These are phyloP conservation scores for Nicotiana benthamiana DNA, from an alignment of 257 asterid genomes.

Conservation along the genomic window DNA sequence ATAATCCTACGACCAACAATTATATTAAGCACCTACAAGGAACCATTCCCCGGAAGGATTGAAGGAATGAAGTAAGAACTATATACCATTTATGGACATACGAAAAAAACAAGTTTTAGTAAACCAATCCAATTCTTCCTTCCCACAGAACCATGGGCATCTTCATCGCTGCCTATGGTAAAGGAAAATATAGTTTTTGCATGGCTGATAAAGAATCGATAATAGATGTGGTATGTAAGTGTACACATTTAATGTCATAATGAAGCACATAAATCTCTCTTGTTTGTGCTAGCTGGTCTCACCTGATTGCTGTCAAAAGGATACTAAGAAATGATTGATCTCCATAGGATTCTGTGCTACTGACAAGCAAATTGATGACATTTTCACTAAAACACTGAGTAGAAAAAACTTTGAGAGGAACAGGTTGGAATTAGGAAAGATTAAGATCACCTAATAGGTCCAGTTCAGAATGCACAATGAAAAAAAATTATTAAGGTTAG, in stretches of 20 bases:
- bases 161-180: background rate
- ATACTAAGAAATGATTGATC: too few relatives aligned
- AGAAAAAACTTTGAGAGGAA: too few relatives aligned
- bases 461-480: too few relatives aligned
- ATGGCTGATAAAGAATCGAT: background rate
- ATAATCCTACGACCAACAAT: background rate
- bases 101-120: background rate
- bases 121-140: background rate
- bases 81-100: background rate
- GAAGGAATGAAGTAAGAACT: background rate
- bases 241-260: background rate
- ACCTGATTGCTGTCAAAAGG: too few relatives aligned
- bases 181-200: background rate
- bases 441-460: too few relatives aligned
- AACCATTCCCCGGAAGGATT: background rate
- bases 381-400: too few relatives aligned
- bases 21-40: background rate
- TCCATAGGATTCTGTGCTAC: too few relatives aligned
- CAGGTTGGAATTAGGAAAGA: too few relatives aligned
- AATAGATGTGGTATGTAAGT: background rate
- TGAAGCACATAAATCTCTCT: too few relatives aligned
- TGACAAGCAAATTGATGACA: too few relatives aligned
- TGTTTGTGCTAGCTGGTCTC: background rate
- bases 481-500: too few relatives aligned
- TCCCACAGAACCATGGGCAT: background rate